Evolutionary conservation across 371 early-diverging fungal species (phyloP).

Genomic region (Quaeritorhiza haematococci): DNA sequence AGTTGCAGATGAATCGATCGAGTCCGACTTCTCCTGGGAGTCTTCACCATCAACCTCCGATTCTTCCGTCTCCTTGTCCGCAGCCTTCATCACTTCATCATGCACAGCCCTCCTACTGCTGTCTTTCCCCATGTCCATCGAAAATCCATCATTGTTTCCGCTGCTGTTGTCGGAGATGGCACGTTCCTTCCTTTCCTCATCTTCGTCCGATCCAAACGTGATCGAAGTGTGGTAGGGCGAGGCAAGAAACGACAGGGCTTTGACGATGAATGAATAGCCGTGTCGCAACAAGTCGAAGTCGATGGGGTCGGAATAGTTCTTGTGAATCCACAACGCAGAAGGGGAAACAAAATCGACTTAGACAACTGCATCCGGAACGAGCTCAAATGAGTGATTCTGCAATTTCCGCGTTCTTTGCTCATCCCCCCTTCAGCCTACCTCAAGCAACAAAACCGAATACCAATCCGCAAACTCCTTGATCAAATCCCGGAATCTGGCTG

Average conservation of each 20-base stretch:
- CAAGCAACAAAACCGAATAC: slow-evolving; percentile 16
- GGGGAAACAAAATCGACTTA: too few relatives aligned
- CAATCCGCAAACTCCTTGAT: slow-evolving; percentile 9
- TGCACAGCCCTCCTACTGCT: background rate
- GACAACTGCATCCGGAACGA: too few relatives aligned
- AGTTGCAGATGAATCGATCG: slow-evolving; percentile 1
- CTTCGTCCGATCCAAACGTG: background rate
- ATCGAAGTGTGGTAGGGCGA: background rate
- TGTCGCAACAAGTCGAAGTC: slow-evolving; percentile 19
- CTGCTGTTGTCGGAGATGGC: background rate
- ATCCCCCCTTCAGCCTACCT: slow-evolving; percentile 12
- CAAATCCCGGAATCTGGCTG: background rate
- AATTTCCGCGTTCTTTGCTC: background rate
- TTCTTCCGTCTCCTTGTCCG: background rate
- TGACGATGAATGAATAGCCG: slow-evolving; percentile 13
- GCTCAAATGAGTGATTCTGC: background rate
- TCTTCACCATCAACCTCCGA: background rate
- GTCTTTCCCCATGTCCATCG: too few relatives aligned
- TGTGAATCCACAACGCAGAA: too few relatives aligned
- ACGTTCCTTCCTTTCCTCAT: too few relatives aligned
- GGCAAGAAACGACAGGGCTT: slow-evolving; percentile 17
- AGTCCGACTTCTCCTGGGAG: background rate
- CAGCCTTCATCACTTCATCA: slow-evolving; percentile 3
- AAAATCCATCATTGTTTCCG: too few relatives aligned
- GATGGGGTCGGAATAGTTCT: slow-evolving; percentile 21